A percentile compares a stretch with the other conserved stretches of the same genome.
These are phyloP conservation scores for Arthrinium puccinioides DNA, from an alignment of 2,329 filamentous ascomycete species.

Conservation along the genomic window DNA sequence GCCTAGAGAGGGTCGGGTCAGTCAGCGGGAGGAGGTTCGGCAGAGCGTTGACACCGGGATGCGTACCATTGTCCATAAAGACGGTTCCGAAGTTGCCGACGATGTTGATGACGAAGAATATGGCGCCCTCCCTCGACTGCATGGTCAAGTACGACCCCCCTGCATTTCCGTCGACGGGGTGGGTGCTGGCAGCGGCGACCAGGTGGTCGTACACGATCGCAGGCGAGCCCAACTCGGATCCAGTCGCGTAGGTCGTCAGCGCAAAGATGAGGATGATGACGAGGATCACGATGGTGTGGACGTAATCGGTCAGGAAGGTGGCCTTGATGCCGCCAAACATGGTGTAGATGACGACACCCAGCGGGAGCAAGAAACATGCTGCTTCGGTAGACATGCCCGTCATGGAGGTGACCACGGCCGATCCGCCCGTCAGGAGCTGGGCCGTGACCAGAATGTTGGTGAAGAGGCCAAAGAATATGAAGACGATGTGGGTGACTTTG, in stretches of 20 bases:
- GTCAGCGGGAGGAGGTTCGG: not conserved
- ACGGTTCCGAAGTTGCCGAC: constrained; percentile 60
- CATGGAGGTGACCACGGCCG: constrained; percentile 61
- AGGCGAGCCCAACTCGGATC: constrained; percentile 64
- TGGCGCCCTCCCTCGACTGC: constrained; percentile 67
- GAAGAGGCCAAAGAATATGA: constrained; percentile 70
- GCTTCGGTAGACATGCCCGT: constrained; percentile 70
- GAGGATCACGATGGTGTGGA: constrained; percentile 73
- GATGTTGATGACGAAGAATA: constrained; percentile 82
- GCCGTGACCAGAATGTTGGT: constrained; percentile 81
- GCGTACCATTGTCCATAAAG: constrained; percentile 69
- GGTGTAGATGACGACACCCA: constrained; percentile 75
- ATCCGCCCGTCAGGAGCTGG: constrained; percentile 79
- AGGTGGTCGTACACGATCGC: constrained; percentile 69
- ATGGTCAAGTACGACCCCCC: constrained; percentile 84
- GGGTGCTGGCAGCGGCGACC: constrained; percentile 53
- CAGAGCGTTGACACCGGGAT: constrained; percentile 6
- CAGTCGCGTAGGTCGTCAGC: constrained; percentile 72
- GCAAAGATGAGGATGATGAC: constrained; percentile 80
- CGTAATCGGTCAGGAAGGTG: constrained; percentile 74
- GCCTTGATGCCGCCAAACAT: constrained; percentile 74
- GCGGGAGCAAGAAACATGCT: constrained; percentile 72
- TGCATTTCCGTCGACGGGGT: constrained; percentile 72
- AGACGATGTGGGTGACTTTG: constrained; percentile 59
- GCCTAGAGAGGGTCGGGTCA: constrained; percentile 39